Evolutionary conservation across 768 basidiomycete species (phyloP), one percentile per base, ranked within the genome.

Genomic region (Xerocomus brunneocitrinus): DNA sequence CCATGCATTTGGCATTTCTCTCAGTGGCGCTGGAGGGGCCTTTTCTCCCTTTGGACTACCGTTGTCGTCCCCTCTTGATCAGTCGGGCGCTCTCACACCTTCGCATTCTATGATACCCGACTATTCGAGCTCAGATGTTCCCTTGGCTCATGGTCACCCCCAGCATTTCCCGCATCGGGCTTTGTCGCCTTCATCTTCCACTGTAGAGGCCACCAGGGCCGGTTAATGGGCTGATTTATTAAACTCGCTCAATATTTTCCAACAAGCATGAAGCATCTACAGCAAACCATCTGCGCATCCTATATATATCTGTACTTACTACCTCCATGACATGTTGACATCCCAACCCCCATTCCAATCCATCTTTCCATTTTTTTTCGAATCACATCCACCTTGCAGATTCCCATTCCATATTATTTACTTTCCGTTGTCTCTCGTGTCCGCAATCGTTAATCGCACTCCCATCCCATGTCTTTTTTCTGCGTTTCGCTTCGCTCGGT

Each of bases 301-400:
- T 71, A 69, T 69, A 69, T 67, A 68, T 69, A 69, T 69, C 66
- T 69, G 68, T 69, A 69, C 68, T 71, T 71, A 69, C 68, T 61
- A 69, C 49, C 62, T 48, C 57, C 51, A 71, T 55, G 62, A 67
- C 70, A 66, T 62, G 67, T 60, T 58, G 66, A 69, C 63, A 65
- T 64, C 62, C 52, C 59, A 61, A 56, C 64, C 56, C 63, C 64
- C 68, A 69, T 63, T 60, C 53, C 57, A 41, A 47, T 58, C 53
- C 58, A 62, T 51, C n/a, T 50, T 53, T 48, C 28, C 46, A 49
- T 45, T 52, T 52, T 50, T 50, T 57, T 61, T 60, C 51, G 67
- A 62, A 60, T 49, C 50, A 63, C 67, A 71, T 69, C 59, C 58
- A 62, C 49, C 62, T 58, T 47, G 48, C 67, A 65, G 60, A 54